Conservation (phyloP, 2,329 filamentous ascomycete species). For the Fusarium sp. region DNA sequence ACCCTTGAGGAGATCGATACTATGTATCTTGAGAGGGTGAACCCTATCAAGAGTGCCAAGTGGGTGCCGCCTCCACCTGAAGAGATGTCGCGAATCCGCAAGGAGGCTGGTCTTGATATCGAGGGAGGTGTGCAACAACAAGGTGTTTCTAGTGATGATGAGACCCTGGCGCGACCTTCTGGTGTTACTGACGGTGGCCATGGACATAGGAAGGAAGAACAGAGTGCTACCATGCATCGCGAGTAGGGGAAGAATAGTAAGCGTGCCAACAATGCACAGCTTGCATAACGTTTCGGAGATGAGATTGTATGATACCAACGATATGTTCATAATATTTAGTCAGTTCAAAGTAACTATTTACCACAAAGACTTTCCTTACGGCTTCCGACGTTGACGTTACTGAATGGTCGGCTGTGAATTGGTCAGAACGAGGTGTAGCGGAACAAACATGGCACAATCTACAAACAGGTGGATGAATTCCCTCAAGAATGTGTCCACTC, state of each 20-base stretch:
- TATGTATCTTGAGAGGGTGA: constrained; percentile 77
- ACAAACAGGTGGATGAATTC: too few relatives aligned
- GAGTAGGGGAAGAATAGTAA: constrained; percentile 7
- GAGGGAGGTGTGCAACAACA: constrained; percentile 38
- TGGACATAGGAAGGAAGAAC: constrained; percentile 32
- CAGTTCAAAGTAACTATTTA: neutral
- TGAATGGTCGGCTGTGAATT: too few relatives aligned
- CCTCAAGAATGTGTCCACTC: too few relatives aligned
- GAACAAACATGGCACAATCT: too few relatives aligned
- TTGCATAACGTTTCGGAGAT: neutral
- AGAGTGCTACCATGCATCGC: constrained; percentile 20
- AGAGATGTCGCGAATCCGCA: constrained; percentile 58
- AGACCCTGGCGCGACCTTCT: constrained; percentile 25
- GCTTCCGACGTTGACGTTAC: too few relatives aligned
- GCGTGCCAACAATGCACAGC: neutral
- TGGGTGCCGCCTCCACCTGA: constrained; percentile 63
- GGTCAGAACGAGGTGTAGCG: too few relatives aligned
- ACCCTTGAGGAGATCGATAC: constrained; percentile 84
- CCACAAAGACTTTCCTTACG: neutral
- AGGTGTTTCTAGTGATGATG: constrained; percentile 31
- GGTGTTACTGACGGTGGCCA: constrained; percentile 16
- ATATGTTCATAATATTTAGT: neutral
- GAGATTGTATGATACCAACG: constrained; percentile 18
- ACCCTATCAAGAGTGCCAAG: constrained; percentile 70
- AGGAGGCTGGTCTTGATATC: constrained; percentile 57